phyloP scores from a whole-genome alignment of 495 filamentous ascomycete species.

The Penicillium chermesinum region DNA sequence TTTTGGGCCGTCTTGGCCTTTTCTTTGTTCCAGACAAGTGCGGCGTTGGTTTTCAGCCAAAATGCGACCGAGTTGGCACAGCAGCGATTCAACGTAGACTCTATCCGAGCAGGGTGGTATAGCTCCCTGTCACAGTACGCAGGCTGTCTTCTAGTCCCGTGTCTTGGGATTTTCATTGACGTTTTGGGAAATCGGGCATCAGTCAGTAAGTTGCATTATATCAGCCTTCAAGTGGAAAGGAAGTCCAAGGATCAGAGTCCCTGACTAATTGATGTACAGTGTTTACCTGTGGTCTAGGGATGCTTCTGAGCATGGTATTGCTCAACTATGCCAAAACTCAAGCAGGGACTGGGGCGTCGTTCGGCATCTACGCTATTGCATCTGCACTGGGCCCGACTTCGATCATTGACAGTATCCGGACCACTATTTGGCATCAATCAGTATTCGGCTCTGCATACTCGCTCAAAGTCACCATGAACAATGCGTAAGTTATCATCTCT shows the following conservation, averaged over 20 bases:
- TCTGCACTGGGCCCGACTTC: slow-evolving; percentile 36
- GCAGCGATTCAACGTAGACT: slow-evolving; percentile 35
- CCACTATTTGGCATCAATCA: slow-evolving; percentile 39
- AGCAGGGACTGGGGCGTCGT: slow-evolving; percentile 36
- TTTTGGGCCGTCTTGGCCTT: slow-evolving; percentile 40
- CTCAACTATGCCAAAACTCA: slow-evolving; percentile 32
- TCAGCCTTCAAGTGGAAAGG: neutral
- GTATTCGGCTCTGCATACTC: slow-evolving; percentile 43
- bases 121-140: slow-evolving; percentile 39
- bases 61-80: slow-evolving; percentile 44
- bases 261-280: slow-evolving; percentile 14
- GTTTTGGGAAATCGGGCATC: slow-evolving; percentile 38
- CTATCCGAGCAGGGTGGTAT: slow-evolving; percentile 43
- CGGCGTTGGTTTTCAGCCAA: slow-evolving; percentile 34
- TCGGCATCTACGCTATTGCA: slow-evolving; percentile 42
- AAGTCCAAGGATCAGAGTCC: neutral
- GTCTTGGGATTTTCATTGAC: slow-evolving; percentile 41
- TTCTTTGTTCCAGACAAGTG: slow-evolving; percentile 41
- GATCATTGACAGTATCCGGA: slow-evolving; percentile 43
- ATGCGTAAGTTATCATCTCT: slow-evolving; percentile 23
- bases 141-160: slow-evolving; percentile 41
- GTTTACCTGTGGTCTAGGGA: slow-evolving; percentile 31
- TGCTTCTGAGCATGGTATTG: slow-evolving; percentile 38
- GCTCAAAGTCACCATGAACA: slow-evolving; percentile 44
- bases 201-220: slow-evolving; percentile 27